Percentiles rank a stretch among this genome's conserved stretches.
Conservation (phyloP, 352 stramenopile genomes). For the Pythium diclinum region DNA sequence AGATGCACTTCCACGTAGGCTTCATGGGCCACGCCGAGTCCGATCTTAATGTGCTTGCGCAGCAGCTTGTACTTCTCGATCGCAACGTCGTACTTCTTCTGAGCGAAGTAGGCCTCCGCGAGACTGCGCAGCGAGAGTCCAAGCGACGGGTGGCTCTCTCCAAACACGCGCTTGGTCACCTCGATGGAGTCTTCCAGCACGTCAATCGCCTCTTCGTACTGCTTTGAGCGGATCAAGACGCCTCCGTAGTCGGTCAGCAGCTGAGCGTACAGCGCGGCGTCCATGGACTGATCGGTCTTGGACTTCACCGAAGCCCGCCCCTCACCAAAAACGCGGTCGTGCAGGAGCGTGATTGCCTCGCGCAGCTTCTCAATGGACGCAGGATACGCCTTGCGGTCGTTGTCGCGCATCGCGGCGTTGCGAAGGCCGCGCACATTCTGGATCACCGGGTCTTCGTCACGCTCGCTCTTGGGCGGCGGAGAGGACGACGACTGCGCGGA, state of each 20-base stretch:
- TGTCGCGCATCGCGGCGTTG: slow-evolving; percentile 73
- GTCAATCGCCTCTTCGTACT: slow-evolving; percentile 74
- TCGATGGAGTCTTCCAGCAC: slow-evolving; percentile 71
- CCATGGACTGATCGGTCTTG: slow-evolving; percentile 51
- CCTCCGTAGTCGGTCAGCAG: slow-evolving; percentile 79
- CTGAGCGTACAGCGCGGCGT: slow-evolving; percentile 74
- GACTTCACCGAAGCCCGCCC: slow-evolving; percentile 47
- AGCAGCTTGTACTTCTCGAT: slow-evolving; percentile 70
- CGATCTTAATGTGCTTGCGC: slow-evolving; percentile 62
- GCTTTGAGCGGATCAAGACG: slow-evolving; percentile 64
- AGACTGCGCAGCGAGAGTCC: slow-evolving; percentile 72
- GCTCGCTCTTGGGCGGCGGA: slow-evolving; percentile 31
- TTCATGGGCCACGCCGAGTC: slow-evolving; percentile 64
- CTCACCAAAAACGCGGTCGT: slow-evolving; percentile 67
- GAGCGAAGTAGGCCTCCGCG: slow-evolving; percentile 75
- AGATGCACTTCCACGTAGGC: slow-evolving; percentile 71
- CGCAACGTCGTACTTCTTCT: slow-evolving; percentile 67
- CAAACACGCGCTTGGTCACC: slow-evolving; percentile 76
- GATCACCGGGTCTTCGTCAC: slow-evolving; percentile 65
- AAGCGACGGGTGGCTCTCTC: slow-evolving; percentile 74
- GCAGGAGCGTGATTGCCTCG: slow-evolving; percentile 58
- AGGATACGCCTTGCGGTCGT: slow-evolving; percentile 56
- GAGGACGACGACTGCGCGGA: slow-evolving; percentile 18
- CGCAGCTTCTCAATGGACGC: slow-evolving; percentile 60
- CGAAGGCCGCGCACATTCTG: slow-evolving; percentile 60